phyloP scores from a whole-genome alignment of 371 early-diverging fungal species.

The Lichtheimia corymbifera region DNA sequence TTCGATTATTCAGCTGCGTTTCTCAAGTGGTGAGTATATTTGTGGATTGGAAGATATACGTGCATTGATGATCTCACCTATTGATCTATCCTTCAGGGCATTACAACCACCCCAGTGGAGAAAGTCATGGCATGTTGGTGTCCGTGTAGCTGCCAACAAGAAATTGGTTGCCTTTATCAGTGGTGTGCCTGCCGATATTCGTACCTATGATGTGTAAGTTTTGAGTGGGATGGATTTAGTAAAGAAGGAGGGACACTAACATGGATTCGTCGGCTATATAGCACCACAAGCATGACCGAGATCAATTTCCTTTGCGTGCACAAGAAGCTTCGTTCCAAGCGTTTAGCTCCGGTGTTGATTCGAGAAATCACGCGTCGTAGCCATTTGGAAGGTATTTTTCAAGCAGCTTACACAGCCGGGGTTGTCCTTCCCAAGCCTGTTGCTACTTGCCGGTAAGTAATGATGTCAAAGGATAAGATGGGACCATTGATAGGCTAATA shows the following conservation, averaged over 20 bases:
- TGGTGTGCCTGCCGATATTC: slow-evolving; percentile 84
- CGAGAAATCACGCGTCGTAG: slow-evolving; percentile 96
- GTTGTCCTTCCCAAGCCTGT: slow-evolving; percentile 91
- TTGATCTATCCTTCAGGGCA: slow-evolving; percentile 58
- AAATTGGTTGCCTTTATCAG: slow-evolving; percentile 95
- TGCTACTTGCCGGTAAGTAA: slow-evolving; percentile 67
- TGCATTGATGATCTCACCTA: neutral
- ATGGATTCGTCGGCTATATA: slow-evolving; percentile 3
- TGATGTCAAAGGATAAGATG: neutral
- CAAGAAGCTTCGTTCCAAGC: slow-evolving; percentile 93
- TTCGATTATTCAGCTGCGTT: slow-evolving; percentile 94
- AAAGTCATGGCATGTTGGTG: slow-evolving; percentile 88
- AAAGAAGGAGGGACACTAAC: no score
- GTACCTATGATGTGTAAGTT: slow-evolving; percentile 70
- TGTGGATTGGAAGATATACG: neutral
- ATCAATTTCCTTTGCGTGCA: slow-evolving; percentile 99
- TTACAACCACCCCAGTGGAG: slow-evolving; percentile 92
- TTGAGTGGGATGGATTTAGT: no score
- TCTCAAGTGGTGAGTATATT: slow-evolving; percentile 77
- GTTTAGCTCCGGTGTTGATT: slow-evolving; percentile 98
- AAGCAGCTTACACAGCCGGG: slow-evolving; percentile 98
- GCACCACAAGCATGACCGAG: slow-evolving; percentile 76
- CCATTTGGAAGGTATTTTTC: slow-evolving; percentile 93
- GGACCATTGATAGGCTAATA: neutral
- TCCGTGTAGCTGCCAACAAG: slow-evolving; percentile 80